Percentiles rank a stretch among this genome's conserved stretches.
Conservation (phyloP, 805 yeast species). For the Barnettozyma sucrosica region DNA sequence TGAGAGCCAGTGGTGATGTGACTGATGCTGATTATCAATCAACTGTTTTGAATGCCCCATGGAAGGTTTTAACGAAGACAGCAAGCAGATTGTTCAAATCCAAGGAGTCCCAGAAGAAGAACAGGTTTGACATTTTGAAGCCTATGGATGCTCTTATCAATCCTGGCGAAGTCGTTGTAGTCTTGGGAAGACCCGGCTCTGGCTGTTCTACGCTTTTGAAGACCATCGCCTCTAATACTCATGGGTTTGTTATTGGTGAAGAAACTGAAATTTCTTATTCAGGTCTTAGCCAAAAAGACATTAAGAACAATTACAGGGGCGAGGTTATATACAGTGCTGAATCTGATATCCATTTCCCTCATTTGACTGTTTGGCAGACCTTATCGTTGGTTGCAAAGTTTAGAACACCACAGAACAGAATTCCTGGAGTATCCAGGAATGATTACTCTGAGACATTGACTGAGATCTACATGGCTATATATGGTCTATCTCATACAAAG, state of each 20-base stretch:
- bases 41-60: slow-evolving; percentile 42
- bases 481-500: slow-evolving; percentile 44
- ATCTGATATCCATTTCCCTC: slow-evolving; percentile 63
- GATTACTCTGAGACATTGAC: slow-evolving; percentile 49
- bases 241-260: slow-evolving; percentile 48
- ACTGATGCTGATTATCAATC: slow-evolving; percentile 57
- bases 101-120: slow-evolving; percentile 17
- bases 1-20: slow-evolving; percentile 55
- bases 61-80: slow-evolving; percentile 15
- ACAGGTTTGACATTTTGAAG: slow-evolving; percentile 41
- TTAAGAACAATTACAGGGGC: slow-evolving; percentile 51
- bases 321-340: slow-evolving; percentile 70
- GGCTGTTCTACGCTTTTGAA: slow-evolving; percentile 68
- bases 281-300: slow-evolving; percentile 47
- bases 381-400: slow-evolving; percentile 53
- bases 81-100: slow-evolving; percentile 12
- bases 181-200: slow-evolving; percentile 76
- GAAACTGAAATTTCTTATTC: slow-evolving; percentile 46
- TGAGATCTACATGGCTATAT: slow-evolving; percentile 44
- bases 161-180: slow-evolving; percentile 65
- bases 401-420: slow-evolving; percentile 60
- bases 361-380: slow-evolving; percentile 62
- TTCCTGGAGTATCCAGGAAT: slow-evolving; percentile 50
- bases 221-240: slow-evolving; percentile 53
- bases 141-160: slow-evolving; percentile 59